Base-by-base conservation (phyloP, 768 basidiomycete species). In the Dioszegia hungarica region DNA sequence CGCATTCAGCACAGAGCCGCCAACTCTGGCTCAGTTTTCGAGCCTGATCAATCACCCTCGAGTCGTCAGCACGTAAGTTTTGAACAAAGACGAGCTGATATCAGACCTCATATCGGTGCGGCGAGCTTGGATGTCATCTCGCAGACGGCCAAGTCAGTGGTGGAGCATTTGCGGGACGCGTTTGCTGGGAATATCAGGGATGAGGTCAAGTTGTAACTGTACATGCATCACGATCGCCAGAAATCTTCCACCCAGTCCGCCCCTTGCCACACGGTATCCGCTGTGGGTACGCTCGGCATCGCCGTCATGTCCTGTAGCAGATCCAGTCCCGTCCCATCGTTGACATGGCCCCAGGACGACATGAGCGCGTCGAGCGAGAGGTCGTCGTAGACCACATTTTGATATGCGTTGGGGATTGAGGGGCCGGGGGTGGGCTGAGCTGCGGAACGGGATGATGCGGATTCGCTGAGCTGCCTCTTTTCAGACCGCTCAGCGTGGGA, bases 41-140 rank as follows among this genome's bases (percentile, higher is more conserved):
- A 43, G 45, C 17, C 34, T 59, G 2, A 54, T 54, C 45, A 29
- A 33, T 11, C 22, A 9, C 24, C 52, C 54, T 36, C 36, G 34
- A 11, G 52, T 59, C 14, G 51, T 59, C 45, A n/a, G 45, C n/a
- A 28, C 31, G 57, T 59, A 38, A 47, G 57, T 59, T 20, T 17
- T 22, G 9, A n/a, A 44, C 49, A 22, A 5, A 1, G 11, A 12
- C 15, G 25, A 20, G 28, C 44, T 36, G 41, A 20, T 12, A 25
- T 22, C 39, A 61, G 59, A 14, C 61, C 61, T 36, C 61, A 62
- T 33, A 58, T 62, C 52, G 61, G 61, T 5, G 61, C 61, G n/a
- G 61, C 61, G 8, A 33, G 33, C 10, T n/a, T 54, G 25, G 56
- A 55, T 31, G 61, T 58, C 20, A 57, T 57, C 27, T 14, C 38